Base-by-base conservation (phyloP, 2,329 filamentous ascomycete genomes). In the Colletotrichum salicis region DNA sequence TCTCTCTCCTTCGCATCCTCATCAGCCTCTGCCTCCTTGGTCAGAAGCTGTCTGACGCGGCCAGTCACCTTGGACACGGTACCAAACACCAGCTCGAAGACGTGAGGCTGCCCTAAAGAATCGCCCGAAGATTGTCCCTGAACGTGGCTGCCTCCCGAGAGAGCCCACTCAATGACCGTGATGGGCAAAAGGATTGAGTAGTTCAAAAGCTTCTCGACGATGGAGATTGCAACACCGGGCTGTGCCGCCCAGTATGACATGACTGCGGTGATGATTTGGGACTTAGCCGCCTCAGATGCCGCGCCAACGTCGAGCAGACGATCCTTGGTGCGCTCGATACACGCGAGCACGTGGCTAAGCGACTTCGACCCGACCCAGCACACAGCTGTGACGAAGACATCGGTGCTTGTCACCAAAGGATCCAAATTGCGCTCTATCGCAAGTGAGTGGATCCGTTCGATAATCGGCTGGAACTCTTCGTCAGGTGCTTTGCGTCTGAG, bases 201-300 rank as follows among this genome's bases (percentile, higher is more conserved):
- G 84, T 98, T 99, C 76, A 99, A 91, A 5, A 99, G 89, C 83
- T 98, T 98, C 85, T 98, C 96, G 70, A 98, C 89, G 77, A 99
- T 97, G 76, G 93, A 94, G 76, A 98, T 90, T 3, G 95, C 96
- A 55, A 97, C 92, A 71, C 96, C 96, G 0, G 96, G 95, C 77
- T 99, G 96, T 37, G 96, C 92, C 58, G 90, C 89, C 96, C 96
- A 99, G 85, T 98, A 99, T 52, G 91, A 88, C 85, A 98, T 94
- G 51, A 98, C 95, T 5, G 94, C 94, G 5, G 92, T 90, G 76
- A 98, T 93, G 78, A 99, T 97, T 82, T 99, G 96, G 54, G 91
- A 89, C 52, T 95, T 91, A 1, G 94, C 95, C 2, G 88, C 88
- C 70, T 94, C 90, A 0, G 93, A 96, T 57, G 90, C 88, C 1